Percentiles rank a stretch among this genome's conserved stretches.
Conservation (phyloP, 495 filamentous ascomycete species). For the Penicillium paxilli region DNA sequence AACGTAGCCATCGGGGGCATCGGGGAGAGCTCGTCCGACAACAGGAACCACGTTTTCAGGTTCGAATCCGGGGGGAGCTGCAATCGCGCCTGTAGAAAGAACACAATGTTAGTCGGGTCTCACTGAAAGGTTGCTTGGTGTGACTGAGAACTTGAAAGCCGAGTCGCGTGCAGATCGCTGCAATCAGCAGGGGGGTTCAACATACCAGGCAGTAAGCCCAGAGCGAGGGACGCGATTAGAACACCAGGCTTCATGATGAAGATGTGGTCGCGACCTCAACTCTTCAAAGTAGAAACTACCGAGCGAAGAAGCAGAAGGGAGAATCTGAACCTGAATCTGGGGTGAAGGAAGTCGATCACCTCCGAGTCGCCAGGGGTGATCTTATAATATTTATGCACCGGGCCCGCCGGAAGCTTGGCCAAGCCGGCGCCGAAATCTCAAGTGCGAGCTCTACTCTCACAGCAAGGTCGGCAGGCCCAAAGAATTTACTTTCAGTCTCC, state of each 20-base stretch:
- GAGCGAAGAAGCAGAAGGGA: neutral
- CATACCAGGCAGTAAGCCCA: constrained; percentile 36
- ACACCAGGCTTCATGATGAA: constrained; percentile 26
- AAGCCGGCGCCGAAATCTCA: constrained; percentile 9
- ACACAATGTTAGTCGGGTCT: constrained; percentile 1
- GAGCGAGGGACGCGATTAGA: constrained; percentile 19
- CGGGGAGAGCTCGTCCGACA: constrained; percentile 37
- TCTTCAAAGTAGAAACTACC: neutral
- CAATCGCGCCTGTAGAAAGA: constrained; percentile 16
- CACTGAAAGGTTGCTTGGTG: neutral
- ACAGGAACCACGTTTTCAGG: constrained; percentile 11
- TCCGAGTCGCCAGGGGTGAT: constrained; percentile 14
- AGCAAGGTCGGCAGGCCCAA: constrained; percentile 8
- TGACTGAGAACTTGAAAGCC: neutral
- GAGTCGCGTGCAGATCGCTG: neutral
- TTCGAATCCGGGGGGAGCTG: constrained; percentile 11
- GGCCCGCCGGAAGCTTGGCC: constrained; percentile 28
- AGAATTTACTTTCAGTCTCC: neutral
- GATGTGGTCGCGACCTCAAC: neutral
- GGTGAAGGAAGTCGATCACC: constrained; percentile 2
- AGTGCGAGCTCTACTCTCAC: neutral
- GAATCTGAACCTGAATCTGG: neutral
- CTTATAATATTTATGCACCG: constrained; percentile 21
- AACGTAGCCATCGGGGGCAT: constrained; percentile 50
- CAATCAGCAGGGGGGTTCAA: constrained; percentile 6